Conservation (phyloP, 176 grass and related monocot species). For the Eleusine indica region DNA sequence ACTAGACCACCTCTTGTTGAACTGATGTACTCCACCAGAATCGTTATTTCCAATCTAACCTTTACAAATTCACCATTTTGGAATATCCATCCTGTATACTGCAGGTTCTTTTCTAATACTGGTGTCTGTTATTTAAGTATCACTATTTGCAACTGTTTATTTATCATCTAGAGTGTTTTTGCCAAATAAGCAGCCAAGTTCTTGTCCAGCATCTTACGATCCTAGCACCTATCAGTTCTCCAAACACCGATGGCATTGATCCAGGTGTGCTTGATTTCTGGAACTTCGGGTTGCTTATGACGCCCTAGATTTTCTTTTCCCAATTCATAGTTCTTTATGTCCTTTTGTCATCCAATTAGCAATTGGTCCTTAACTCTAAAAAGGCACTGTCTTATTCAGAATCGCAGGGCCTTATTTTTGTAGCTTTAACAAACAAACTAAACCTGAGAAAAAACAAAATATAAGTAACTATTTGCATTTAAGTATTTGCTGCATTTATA, state of each 20-base stretch:
- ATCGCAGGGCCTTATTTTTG: not conserved
- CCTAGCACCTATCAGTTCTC: slow-evolving; percentile 78
- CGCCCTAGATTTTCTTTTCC: not conserved
- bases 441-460: not conserved
- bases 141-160: not conserved
- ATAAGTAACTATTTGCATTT: not conserved
- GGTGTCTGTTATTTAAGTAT: not conserved
- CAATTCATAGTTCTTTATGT: not conserved
- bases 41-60: slow-evolving; percentile 85
- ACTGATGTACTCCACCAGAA: slow-evolving; percentile 75
- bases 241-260: slow-evolving; percentile 89
- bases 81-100: slow-evolving; percentile 90
- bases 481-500: not conserved
- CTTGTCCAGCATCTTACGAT: slow-evolving; percentile 78
- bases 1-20: slow-evolving; percentile 83
- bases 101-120: slow-evolving; percentile 60
- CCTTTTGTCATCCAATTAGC: not conserved
- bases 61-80: slow-evolving; percentile 82
- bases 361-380: not conserved
- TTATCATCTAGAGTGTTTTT: slow-evolving; percentile 16
- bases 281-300: slow-evolving; percentile 6
- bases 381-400: not conserved
- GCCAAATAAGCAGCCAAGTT: slow-evolving; percentile 71
- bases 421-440: not conserved
- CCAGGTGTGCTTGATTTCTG: slow-evolving; percentile 55